Evolutionary conservation across 352 stramenopile genomes (phyloP).

Genomic region (Globisporangium irregulare): DNA sequence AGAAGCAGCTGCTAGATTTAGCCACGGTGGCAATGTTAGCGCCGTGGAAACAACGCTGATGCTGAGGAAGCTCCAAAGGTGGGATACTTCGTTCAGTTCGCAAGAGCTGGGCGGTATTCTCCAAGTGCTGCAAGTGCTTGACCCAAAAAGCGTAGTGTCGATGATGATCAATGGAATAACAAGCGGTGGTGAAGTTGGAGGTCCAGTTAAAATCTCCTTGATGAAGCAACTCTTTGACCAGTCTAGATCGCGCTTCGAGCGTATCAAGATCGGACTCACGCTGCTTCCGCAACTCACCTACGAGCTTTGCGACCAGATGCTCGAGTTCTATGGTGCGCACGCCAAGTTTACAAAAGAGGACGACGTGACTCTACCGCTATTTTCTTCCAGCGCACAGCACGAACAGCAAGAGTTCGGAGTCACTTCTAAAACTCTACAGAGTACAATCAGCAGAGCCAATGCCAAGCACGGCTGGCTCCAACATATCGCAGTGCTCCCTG

Average conservation of each 20-base stretch:
- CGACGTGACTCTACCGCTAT: neutral
- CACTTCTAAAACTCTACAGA: neutral
- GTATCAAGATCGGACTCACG: constrained; percentile 22
- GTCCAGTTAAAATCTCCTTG: neutral
- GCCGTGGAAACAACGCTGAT: neutral
- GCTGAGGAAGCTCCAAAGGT: neutral
- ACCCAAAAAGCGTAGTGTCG: neutral
- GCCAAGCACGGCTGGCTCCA: constrained; percentile 25
- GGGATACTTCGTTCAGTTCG: neutral
- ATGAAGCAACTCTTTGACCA: neutral
- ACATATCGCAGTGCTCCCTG: constrained; percentile 17
- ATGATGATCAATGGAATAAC: constrained; percentile 3
- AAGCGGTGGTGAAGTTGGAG: neutral
- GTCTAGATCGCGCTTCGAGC: constrained; percentile 12
- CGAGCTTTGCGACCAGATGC: constrained; percentile 29
- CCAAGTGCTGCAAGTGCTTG: neutral
- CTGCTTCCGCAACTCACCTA: constrained; percentile 27
- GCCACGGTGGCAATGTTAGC: no score
- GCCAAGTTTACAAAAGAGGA: constrained; percentile 15
- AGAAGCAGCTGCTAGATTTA: neutral
- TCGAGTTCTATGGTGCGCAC: constrained; percentile 23
- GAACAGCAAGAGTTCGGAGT: neutral
- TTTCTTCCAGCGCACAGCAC: neutral
- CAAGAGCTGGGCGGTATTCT: neutral
- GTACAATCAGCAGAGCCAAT: neutral